phyloP scores from a whole-genome alignment of 164 flowering plant genomes.

The Macadamia tetraphylla region DNA sequence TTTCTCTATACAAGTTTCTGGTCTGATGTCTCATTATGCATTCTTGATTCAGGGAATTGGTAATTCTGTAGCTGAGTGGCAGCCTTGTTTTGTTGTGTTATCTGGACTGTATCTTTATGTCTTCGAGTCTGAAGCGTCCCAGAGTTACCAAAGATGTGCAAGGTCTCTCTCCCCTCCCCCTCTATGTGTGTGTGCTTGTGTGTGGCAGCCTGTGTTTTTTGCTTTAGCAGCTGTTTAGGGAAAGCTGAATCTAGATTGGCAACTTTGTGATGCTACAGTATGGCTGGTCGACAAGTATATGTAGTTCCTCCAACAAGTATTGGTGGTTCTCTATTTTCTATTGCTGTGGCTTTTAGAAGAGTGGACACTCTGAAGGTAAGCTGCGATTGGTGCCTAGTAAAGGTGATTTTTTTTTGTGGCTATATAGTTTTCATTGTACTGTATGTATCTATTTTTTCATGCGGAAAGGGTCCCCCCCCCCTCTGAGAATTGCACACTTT shows the following conservation, averaged over 20 bases:
- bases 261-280: constrained; percentile 42
- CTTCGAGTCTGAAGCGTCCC: constrained; percentile 70
- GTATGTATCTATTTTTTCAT: too few relatives aligned
- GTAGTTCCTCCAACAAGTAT: constrained; percentile 85
- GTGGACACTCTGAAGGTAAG: constrained; percentile 73
- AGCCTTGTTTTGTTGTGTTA: constrained; percentile 76
- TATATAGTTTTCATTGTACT: background rate
- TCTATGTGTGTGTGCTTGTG: too few relatives aligned
- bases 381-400: constrained; percentile 7
- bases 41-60: constrained; percentile 76
- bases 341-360: constrained; percentile 79
- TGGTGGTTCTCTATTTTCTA: constrained; percentile 72
- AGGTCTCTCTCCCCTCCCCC: constrained; percentile 36
- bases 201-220: background rate
- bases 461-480: too few relatives aligned
- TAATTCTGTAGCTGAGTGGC: constrained; percentile 90
- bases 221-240: background rate
- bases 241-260: too few relatives aligned
- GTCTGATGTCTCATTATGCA: constrained; percentile 2
- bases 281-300: constrained; percentile 85
- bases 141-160: constrained; percentile 65
- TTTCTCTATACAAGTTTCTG: background rate
- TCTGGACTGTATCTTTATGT: constrained; percentile 84
- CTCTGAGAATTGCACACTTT: too few relatives aligned
- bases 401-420: background rate